Evolutionary conservation across 2,329 filamentous ascomycete genomes (phyloP).

Genomic region (Calonectria leucothoes): DNA sequence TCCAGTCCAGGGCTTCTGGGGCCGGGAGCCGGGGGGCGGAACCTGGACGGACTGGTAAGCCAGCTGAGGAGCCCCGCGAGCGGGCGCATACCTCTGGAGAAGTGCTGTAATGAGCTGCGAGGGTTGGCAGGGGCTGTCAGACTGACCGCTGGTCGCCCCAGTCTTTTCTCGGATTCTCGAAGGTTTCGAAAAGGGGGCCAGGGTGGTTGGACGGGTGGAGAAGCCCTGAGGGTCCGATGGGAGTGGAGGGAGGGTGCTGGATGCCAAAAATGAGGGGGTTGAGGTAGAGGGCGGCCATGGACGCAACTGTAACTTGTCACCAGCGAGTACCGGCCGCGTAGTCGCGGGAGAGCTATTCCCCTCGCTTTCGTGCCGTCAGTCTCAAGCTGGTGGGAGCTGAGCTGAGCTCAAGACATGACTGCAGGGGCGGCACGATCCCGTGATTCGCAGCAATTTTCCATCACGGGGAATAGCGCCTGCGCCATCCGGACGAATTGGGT

Average conservation of each 20-base stretch:
- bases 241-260: conserved; percentile 26
- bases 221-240: conserved; percentile 32
- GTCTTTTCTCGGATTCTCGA: conserved; percentile 43
- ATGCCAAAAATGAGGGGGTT: conserved; percentile 1
- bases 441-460: conserved; percentile 40
- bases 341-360: not conserved
- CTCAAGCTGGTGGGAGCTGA: conserved; percentile 10
- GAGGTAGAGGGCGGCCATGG: not conserved
- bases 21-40: conserved; percentile 23
- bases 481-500: conserved; percentile 45
- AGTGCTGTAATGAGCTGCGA: conserved; percentile 27
- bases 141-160: conserved; percentile 44
- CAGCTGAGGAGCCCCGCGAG: conserved; percentile 31
- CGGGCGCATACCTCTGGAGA: conserved; percentile 18
- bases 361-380: not conserved
- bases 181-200: conserved; percentile 45
- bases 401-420: conserved; percentile 33
- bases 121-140: conserved; percentile 33
- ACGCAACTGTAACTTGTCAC: conserved; percentile 7
- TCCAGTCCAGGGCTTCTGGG: conserved; percentile 30
- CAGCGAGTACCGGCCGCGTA: conserved; percentile 12
- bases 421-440: conserved; percentile 31
- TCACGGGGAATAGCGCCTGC: conserved; percentile 38
- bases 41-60: conserved; percentile 33
- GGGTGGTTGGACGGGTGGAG: conserved; percentile 34